Evolutionary conservation across 1,284 basidiomycete genomes (phyloP), one percentile per base, ranked within the genome.

Genomic region (Coniophora puteana): DNA sequence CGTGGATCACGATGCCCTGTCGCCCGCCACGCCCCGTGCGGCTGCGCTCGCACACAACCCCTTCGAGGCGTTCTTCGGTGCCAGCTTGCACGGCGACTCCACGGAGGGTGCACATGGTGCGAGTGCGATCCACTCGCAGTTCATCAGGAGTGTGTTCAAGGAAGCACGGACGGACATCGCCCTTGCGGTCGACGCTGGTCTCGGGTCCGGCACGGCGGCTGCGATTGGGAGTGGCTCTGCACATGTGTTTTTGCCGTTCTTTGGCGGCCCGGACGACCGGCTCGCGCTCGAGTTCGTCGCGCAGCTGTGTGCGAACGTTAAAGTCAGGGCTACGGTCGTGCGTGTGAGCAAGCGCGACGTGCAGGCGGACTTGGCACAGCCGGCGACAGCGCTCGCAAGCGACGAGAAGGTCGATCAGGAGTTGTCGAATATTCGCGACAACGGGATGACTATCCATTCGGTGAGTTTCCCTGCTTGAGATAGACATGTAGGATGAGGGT

Each of bases 231-330:
- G 54, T 30, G 65, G 58, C 45, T 46, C 51, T 23, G 79, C 85
- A 48, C 92, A 94, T 56, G 57, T 97, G 23, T 82, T 95, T 60
- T 62, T 95, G 24, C 88, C 90, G 1, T 98, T 98, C 77, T 90
- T 94, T 61, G 94, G 94, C 34, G 95, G 95, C 0, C 83, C 91
- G 0, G 95, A 99, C 59, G 94, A 97, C 59, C 79, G 95, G 1
- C 74, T 91, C 10, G 93, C 92, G 0, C 69, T 98, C 27, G 73
- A 83, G 29, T 79, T 96, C 50, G 83, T 91, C 8, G 77, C 87
- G 27, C 92, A 94, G 59, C 66, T 96, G 30, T 93, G 89, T 57
- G 55, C 65, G 40, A 85, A 87, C 55, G 63, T 75, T 4, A 67
- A 67, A 40, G 72, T 89, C 1, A 78, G 68, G 3, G 93, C 90